A percentile compares a stretch with the other conserved stretches of the same genome.
Conservation (phyloP, 768 basidiomycete genomes). For the Trichaptum fuscoviolaceum region DNA sequence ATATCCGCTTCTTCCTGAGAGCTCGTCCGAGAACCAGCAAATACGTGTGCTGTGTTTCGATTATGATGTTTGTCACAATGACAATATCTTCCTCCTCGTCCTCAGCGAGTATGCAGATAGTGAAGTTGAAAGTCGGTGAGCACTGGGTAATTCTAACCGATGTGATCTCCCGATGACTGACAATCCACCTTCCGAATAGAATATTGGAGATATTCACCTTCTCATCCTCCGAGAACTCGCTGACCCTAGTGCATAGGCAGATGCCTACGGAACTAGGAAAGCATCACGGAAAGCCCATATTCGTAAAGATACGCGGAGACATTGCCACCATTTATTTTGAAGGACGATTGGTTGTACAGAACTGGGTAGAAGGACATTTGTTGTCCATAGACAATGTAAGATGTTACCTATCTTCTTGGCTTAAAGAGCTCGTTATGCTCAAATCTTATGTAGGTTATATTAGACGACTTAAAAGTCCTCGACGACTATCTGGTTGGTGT, state of each 20-base stretch:
- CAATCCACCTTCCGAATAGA: neutral
- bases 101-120: neutral
- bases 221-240: neutral
- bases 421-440: neutral
- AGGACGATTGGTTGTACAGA: neutral
- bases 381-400: neutral
- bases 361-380: neutral
- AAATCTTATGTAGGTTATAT: neutral
- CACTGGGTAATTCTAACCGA: no score
- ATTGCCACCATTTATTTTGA: neutral
- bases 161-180: no score
- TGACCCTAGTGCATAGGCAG: neutral
- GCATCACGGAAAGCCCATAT: neutral
- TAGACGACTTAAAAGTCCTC: neutral
- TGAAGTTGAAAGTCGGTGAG: neutral
- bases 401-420: neutral
- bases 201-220: neutral
- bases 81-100: neutral
- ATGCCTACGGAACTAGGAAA: neutral
- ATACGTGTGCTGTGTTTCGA: neutral
- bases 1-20: neutral
- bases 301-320: neutral
- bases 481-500: neutral
- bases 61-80: neutral
- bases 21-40: neutral